These are phyloP conservation scores for Microstegium vimineum DNA, from an alignment of 176 grass and related monocot genomes.

Conservation along the genomic window DNA sequence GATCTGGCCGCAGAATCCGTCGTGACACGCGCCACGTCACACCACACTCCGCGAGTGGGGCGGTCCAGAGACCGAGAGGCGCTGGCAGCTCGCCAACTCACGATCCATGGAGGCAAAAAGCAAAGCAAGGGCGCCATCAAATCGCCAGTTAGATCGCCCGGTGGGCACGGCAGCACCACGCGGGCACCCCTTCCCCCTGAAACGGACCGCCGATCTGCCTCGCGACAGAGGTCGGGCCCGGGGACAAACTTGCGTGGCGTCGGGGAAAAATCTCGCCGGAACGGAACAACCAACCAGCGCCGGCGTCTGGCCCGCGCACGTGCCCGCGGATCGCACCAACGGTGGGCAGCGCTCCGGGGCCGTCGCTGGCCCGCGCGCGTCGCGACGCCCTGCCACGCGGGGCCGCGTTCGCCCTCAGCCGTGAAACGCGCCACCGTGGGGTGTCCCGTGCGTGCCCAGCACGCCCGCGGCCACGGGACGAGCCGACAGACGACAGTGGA, in stretches of 20 bases:
- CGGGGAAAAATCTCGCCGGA: conserved; percentile 2
- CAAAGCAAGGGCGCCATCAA: not conserved
- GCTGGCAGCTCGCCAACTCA: not conserved
- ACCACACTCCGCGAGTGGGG: not conserved
- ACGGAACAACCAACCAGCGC: no score
- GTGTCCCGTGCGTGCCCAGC: no score
- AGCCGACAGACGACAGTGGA: no score
- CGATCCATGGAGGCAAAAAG: not conserved
- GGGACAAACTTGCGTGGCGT: not conserved
- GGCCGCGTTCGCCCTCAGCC: conserved; percentile 16
- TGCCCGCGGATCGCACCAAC: conserved; percentile 1
- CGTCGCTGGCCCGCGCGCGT: not conserved
- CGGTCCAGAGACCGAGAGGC: not conserved
- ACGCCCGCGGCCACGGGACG: no score
- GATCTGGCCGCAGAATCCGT: not conserved
- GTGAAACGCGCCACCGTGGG: not conserved
- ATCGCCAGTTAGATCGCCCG: not conserved
- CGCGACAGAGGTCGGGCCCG: not conserved
- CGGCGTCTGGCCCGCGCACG: not conserved
- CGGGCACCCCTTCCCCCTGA: not conserved
- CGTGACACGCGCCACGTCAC: not conserved
- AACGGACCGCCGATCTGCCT: not conserved
- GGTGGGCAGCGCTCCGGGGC: not conserved
- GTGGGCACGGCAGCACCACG: not conserved
- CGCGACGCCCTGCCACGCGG: conserved; percentile 10